Evolutionary conservation across 2,329 filamentous ascomycete species (phyloP).

Genomic region (Pyricularia pennisetigena): DNA sequence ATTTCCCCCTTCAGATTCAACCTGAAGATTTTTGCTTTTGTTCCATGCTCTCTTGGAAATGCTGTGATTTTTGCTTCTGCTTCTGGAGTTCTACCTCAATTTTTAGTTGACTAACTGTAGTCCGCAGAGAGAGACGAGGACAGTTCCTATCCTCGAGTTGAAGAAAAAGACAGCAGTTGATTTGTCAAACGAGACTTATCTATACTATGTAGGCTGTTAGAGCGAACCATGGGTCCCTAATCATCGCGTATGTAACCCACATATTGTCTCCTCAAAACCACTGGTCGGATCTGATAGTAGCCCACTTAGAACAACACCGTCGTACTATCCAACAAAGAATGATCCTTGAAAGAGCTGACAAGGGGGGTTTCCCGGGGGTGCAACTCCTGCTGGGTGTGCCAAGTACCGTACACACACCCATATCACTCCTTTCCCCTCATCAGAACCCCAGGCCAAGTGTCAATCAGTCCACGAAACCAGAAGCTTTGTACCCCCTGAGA

Average conservation of each 20-base stretch:
- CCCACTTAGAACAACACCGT: neutral
- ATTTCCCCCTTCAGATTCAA: neutral
- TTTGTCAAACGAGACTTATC: neutral
- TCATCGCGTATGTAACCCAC: neutral
- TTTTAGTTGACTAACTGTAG: no score
- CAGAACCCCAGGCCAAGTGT: neutral
- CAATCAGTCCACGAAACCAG: neutral
- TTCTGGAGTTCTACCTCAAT: no score
- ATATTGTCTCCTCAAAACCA: neutral
- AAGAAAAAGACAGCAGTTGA: neutral
- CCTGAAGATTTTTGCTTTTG: neutral
- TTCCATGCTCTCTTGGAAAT: neutral
- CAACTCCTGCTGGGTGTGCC: neutral
- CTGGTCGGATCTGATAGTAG: neutral
- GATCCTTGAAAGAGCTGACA: neutral
- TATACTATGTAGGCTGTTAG: no score
- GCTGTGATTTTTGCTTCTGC: no score
- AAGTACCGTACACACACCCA: neutral
- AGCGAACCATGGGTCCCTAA: neutral
- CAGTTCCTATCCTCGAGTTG: neutral
- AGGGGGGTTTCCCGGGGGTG: no score
- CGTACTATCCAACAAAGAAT: neutral
- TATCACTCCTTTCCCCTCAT: neutral
- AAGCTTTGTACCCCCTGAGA: neutral
- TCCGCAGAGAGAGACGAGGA: neutral